A percentile compares a stretch with the other conserved stretches of the same genome.
These are phyloP conservation scores for Colletotrichum aenigma DNA, from an alignment of 2,329 filamentous ascomycete species.

Conservation along the genomic window DNA sequence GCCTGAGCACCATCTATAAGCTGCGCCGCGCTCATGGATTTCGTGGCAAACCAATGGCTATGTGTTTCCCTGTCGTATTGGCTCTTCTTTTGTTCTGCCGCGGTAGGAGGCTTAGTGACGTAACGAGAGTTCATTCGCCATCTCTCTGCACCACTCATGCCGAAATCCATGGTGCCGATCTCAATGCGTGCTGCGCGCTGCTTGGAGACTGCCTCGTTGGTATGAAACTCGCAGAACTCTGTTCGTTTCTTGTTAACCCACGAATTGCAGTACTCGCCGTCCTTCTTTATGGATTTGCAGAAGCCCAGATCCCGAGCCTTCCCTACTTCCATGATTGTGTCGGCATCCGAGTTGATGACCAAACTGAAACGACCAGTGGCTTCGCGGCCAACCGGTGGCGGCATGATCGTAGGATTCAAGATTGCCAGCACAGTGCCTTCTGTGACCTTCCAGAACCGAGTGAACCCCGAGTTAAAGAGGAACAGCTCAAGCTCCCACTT, in stretches of 20 bases:
- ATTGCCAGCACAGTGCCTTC: conserved; percentile 92
- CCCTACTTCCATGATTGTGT: conserved; percentile 90
- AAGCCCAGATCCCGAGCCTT: conserved; percentile 83
- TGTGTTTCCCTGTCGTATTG: conserved; percentile 65
- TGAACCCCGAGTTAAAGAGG: conserved; percentile 89
- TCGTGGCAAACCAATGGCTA: conserved; percentile 58
- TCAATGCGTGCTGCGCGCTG: conserved; percentile 72
- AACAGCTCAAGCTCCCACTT: conserved; percentile 92
- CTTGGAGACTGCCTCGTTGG: conserved; percentile 80
- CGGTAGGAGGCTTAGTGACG: conserved; percentile 33
- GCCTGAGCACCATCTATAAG: conserved; percentile 71
- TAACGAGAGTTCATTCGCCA: conserved; percentile 11
- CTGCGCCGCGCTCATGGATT: conserved; percentile 58
- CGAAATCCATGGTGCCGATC: conserved; percentile 71
- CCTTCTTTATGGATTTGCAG: conserved; percentile 84
- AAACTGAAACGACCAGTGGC: conserved; percentile 87
- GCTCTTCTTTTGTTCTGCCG: conserved; percentile 34
- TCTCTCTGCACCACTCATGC: conserved; percentile 26
- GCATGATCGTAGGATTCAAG: conserved; percentile 89
- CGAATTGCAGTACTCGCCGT: conserved; percentile 77
- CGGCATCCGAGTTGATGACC: conserved; percentile 82
- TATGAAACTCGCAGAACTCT: conserved; percentile 91
- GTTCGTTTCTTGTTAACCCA: conserved; percentile 93
- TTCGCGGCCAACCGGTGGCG: conserved; percentile 74
- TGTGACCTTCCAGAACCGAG: conserved; percentile 91